phyloP scores from a whole-genome alignment of 495 filamentous ascomycete species.

The Rostrohypoxylon terebratum region DNA sequence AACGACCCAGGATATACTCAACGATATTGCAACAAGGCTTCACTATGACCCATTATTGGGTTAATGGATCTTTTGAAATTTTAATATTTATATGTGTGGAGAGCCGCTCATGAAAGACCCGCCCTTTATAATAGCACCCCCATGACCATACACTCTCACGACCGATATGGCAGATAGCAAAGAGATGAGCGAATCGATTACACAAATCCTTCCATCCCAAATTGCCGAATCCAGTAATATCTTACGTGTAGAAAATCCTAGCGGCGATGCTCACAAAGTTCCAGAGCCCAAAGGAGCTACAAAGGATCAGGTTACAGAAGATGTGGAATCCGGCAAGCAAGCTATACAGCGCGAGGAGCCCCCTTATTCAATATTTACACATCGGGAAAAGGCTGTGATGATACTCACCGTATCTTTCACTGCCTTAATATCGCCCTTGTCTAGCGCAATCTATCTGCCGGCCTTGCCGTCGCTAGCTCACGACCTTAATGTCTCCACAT shows the following conservation, averaged over 20 bases:
- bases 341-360: background rate
- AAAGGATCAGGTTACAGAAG: background rate
- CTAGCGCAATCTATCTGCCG: constrained; percentile 71
- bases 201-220: background rate
- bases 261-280: background rate
- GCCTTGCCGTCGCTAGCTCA: constrained; percentile 61
- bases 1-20: background rate
- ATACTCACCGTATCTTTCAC: constrained; percentile 47
- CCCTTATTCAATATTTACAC: constrained; percentile 30
- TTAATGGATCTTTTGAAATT: background rate
- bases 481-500: constrained; percentile 59
- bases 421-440: constrained; percentile 71
- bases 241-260: background rate
- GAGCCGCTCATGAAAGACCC: no score
- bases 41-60: background rate
- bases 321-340: background rate
- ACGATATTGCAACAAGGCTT: background rate
- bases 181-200: background rate
- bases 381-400: constrained; percentile 27
- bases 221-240: background rate
- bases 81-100: no score
- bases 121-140: no score
- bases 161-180: no score
- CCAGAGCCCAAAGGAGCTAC: background rate
- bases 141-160: no score